A percentile compares a stretch with the other conserved stretches of the same genome.
Evolutionary conservation across 202 grass and related monocot species (phyloP).

Genomic region (Saccharum hybrid): DNA sequence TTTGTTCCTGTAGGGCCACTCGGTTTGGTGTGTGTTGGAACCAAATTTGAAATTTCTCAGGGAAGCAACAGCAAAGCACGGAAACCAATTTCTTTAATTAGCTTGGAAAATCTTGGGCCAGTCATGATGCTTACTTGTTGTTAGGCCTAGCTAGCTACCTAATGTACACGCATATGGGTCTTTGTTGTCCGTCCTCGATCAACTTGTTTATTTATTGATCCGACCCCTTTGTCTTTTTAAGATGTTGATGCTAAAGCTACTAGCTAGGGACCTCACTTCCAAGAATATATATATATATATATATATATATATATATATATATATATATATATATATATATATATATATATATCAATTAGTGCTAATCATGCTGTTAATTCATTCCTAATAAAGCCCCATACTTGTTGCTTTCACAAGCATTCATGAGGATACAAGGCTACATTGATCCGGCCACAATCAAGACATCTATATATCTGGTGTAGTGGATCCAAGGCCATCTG

Average conservation of each 20-base stretch:
- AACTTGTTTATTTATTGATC: slow-evolving; percentile 31
- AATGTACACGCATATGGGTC: neutral
- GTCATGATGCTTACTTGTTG: slow-evolving; percentile 51
- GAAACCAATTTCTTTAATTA: slow-evolving; percentile 11
- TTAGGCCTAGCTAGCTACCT: slow-evolving; percentile 41
- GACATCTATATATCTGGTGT: no score
- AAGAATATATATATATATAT: no score
- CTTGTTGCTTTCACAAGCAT: no score
- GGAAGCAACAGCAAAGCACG: slow-evolving; percentile 52
- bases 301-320: no score
- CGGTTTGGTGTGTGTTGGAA: slow-evolving; percentile 38
- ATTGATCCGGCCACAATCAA: no score
- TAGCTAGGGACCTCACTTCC: slow-evolving; percentile 19
- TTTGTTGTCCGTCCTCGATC: neutral
- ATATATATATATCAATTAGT: no score
- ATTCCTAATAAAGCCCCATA: neutral
- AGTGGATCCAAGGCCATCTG: no score
- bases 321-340: no score
- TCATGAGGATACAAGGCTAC: no score
- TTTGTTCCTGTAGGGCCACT: slow-evolving; percentile 20
- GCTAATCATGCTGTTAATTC: no score
- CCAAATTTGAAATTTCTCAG: slow-evolving; percentile 35
- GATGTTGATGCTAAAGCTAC: slow-evolving; percentile 45
- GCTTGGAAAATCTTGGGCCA: slow-evolving; percentile 42
- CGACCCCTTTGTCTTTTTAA: slow-evolving; percentile 43